Conservation (phyloP, 2,329 filamentous ascomycete genomes). For the Fusarium sterilihyphosum region DNA sequence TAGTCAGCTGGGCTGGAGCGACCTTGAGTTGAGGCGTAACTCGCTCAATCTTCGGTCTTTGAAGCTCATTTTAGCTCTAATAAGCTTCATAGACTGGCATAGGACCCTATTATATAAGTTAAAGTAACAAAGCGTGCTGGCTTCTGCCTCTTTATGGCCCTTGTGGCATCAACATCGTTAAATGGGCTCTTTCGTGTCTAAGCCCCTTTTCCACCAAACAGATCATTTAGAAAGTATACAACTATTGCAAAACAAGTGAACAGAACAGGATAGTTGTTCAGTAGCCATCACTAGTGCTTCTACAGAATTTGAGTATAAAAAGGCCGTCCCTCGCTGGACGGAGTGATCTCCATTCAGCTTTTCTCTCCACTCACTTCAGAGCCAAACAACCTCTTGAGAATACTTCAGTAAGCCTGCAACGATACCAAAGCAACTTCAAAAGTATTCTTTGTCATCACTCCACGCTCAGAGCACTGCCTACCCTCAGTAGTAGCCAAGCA, state of each 20-base stretch:
- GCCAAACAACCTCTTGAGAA: neutral
- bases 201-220: neutral
- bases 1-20: neutral
- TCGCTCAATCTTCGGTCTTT: neutral
- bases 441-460: neutral
- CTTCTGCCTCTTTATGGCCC: too few relatives aligned
- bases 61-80: neutral
- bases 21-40: neutral
- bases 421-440: neutral
- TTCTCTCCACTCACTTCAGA: neutral
- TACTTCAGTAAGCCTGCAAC: neutral
- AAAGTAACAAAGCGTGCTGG: too few relatives aligned
- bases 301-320: neutral
- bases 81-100: fast-evolving
- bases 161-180: neutral
- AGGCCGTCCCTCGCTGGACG: too few relatives aligned
- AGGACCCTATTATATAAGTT: neutral
- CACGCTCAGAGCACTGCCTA: too few relatives aligned
- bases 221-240: neutral
- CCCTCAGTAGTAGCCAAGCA: neutral
- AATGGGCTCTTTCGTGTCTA: neutral
- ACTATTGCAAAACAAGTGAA: neutral
- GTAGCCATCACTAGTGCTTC: neutral
- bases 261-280: neutral
- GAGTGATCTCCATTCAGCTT: neutral